Evolutionary conservation across 768 basidiomycete species (phyloP).

Genomic region (Solioccasus polychromus): DNA sequence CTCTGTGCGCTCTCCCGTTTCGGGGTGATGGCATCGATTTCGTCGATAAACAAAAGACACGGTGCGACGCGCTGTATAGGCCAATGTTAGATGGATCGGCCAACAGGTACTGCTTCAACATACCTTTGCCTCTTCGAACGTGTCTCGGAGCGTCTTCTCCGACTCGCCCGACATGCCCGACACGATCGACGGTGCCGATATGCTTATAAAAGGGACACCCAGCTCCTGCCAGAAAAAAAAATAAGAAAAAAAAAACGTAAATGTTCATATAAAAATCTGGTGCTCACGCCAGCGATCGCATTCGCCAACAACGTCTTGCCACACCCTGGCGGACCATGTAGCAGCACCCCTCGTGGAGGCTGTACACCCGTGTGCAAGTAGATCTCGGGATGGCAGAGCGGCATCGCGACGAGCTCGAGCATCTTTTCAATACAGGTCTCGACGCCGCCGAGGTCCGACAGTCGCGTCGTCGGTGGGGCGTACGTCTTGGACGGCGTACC

Average conservation of each 20-base stretch:
- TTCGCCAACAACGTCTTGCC: slow-evolving; percentile 95
- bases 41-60: slow-evolving; percentile 93
- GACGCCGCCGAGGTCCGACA: slow-evolving; percentile 88
- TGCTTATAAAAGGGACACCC: slow-evolving; percentile 86
- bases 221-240: slow-evolving; percentile 62
- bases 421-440: slow-evolving; percentile 86
- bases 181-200: slow-evolving; percentile 94
- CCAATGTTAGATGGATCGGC: neutral
- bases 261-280: neutral
- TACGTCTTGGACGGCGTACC: slow-evolving; percentile 36
- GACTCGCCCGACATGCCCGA: slow-evolving; percentile 99
- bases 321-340: slow-evolving; percentile 96
- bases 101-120: slow-evolving; percentile 3
- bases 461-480: slow-evolving; percentile 67
- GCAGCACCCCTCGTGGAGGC: slow-evolving; percentile 85
- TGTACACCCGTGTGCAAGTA: slow-evolving; percentile 92
- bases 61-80: slow-evolving; percentile 74
- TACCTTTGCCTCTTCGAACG: slow-evolving; percentile 96
- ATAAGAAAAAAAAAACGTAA: neutral
- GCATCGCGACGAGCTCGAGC: slow-evolving; percentile 95
- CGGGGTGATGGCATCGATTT: slow-evolving; percentile 96
- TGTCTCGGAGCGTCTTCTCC: slow-evolving; percentile 93
- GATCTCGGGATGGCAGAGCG: slow-evolving; percentile 91
- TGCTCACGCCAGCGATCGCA: slow-evolving; percentile 79
- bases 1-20: slow-evolving; percentile 97